A percentile compares a stretch with the other conserved stretches of the same genome.
Evolutionary conservation across 2,329 filamentous ascomycete species (phyloP).

Genomic region (Penicillium italicum): DNA sequence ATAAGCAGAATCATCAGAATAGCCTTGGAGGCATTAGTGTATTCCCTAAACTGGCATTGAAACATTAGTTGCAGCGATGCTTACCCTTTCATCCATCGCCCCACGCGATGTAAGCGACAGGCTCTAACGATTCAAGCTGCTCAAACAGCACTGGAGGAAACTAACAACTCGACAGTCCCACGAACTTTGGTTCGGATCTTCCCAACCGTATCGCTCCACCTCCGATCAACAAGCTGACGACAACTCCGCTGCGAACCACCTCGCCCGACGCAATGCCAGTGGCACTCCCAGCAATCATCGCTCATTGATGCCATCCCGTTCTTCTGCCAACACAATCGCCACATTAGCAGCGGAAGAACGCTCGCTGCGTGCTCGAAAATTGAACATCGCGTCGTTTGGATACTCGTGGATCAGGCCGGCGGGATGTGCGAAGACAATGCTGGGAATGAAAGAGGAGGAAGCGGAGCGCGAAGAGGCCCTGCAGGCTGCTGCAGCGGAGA

Average conservation of each 20-base stretch:
- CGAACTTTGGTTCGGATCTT: constrained; percentile 68
- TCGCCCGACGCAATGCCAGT: constrained; percentile 28
- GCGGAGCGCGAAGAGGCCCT: constrained; percentile 84
- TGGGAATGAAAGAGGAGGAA: constrained; percentile 85
- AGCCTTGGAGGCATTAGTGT: background rate
- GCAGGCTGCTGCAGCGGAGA: constrained; percentile 68
- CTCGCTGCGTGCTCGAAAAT: constrained; percentile 69
- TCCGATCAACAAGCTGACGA: constrained; percentile 32
- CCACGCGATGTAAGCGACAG: constrained; percentile 62
- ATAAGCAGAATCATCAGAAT: background rate
- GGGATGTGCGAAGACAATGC: constrained; percentile 81
- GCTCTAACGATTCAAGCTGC: background rate
- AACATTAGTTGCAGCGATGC: constrained; percentile 38
- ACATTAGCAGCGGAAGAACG: constrained; percentile 73
- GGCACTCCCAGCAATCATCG: constrained; percentile 20
- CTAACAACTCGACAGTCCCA: constrained; percentile 54
- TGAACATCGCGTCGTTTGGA: constrained; percentile 82
- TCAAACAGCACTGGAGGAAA: constrained; percentile 16
- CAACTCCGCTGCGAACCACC: constrained; percentile 22
- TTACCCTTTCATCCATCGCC: constrained; percentile 64
- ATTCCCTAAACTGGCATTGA: background rate
- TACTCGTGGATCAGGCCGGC: constrained; percentile 87
- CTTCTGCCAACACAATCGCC: constrained; percentile 61
- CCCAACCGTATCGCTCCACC: constrained; percentile 47
- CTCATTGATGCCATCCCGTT: constrained; percentile 44